A percentile compares a stretch with the other conserved stretches of the same genome.
Evolutionary conservation across 768 basidiomycete genomes (phyloP).

Genomic region (Krasilnikovozyma curviuscula): DNA sequence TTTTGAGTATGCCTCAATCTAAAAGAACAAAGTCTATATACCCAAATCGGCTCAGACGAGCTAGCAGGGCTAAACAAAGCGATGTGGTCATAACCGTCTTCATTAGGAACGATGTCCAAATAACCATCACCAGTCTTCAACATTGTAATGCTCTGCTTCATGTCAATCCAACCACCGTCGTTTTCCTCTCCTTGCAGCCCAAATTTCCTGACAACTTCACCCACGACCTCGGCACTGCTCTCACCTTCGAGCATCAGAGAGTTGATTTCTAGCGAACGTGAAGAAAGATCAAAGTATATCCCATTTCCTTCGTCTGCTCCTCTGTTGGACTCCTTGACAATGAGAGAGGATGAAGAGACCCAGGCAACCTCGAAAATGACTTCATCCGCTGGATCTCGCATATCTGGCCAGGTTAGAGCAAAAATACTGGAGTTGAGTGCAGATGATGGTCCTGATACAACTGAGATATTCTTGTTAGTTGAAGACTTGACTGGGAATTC

Average conservation of each 20-base stretch:
- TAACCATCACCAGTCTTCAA: conserved; percentile 46
- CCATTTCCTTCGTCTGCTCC: conserved; percentile 64
- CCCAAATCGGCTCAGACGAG: conserved; percentile 41
- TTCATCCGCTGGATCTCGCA: conserved; percentile 41
- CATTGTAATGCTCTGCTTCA: too few relatives aligned
- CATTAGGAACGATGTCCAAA: conserved; percentile 68
- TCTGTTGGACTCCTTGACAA: conserved; percentile 74
- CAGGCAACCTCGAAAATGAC: conserved; percentile 69
- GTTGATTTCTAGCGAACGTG: conserved; percentile 9
- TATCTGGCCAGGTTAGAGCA: conserved; percentile 37
- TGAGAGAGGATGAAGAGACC: conserved; percentile 44
- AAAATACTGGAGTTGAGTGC: conserved; percentile 10
- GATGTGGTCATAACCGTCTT: conserved; percentile 74
- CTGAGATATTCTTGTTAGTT: background rate
- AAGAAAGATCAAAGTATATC: conserved; percentile 46
- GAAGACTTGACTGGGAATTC: background rate
- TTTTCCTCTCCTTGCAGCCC: conserved; percentile 69
- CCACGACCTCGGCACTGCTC: conserved; percentile 30
- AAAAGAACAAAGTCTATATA: too few relatives aligned
- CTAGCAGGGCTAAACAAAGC: conserved; percentile 70
- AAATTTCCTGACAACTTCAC: conserved; percentile 48
- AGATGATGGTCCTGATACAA: conserved; percentile 37
- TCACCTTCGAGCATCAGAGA: conserved; percentile 12
- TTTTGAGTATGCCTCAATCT: too few relatives aligned
- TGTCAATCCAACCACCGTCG: conserved; percentile 90